Conservation (phyloP, 2,329 filamentous ascomycete species). For the Sordariomycetes sp. region DNA sequence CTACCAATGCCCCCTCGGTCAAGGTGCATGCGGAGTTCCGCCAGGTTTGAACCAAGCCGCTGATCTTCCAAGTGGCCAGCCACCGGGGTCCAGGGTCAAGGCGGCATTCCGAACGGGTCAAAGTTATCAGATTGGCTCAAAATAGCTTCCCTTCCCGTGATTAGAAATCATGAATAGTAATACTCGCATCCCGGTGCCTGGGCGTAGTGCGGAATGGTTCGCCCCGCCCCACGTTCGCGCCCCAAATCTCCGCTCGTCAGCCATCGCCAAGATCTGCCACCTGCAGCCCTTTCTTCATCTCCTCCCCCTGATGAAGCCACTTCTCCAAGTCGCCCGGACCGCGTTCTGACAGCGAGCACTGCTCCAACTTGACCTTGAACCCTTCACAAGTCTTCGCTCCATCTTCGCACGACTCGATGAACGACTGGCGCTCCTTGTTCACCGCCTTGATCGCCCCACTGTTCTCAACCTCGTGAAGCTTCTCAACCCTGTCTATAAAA, state of each 20-base stretch:
- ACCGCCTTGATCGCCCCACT: not conserved
- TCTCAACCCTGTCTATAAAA: constrained; percentile 1
- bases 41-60: too few relatives aligned
- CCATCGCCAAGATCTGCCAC: not conserved
- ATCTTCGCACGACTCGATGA: not conserved
- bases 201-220: too few relatives aligned
- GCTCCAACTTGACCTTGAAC: not conserved
- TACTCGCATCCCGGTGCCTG: not conserved
- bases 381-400: not conserved
- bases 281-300: not conserved
- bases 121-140: not conserved
- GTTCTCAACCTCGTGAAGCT: not conserved
- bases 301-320: not conserved
- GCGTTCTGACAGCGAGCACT: not conserved
- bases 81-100: not conserved
- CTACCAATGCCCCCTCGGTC: too few relatives aligned
- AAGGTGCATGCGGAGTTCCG: too few relatives aligned
- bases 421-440: not conserved
- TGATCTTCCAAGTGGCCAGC: not conserved
- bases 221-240: not conserved
- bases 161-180: not conserved
- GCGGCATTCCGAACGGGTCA: not conserved
- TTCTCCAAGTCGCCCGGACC: not conserved
- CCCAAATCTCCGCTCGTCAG: not conserved
- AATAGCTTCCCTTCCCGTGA: not conserved